Percentiles rank a stretch among this genome's conserved stretches.
Conservation (phyloP, 768 basidiomycete species). For the Leccinum subtestaceum region DNA sequence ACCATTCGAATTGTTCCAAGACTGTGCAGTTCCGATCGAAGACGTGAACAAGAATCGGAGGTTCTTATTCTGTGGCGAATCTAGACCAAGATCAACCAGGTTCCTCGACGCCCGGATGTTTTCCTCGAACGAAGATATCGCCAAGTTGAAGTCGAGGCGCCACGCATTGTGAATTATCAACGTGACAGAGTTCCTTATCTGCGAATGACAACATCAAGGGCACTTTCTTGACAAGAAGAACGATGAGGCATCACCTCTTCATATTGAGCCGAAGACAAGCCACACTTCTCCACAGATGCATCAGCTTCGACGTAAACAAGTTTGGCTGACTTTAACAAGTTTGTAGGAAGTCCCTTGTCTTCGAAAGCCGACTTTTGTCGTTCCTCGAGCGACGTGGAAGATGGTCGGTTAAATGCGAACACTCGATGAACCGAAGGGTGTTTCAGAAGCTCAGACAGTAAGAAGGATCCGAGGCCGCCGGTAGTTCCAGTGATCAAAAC, state of each 20-base stretch:
- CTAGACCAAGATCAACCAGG: slow-evolving; percentile 31
- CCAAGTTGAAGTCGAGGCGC: slow-evolving; percentile 42
- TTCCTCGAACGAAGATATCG: slow-evolving; percentile 42
- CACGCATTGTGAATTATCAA: slow-evolving; percentile 44
- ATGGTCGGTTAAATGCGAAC: slow-evolving; percentile 35
- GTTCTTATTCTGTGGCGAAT: slow-evolving; percentile 23
- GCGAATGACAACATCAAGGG: not conserved
- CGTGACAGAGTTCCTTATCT: slow-evolving; percentile 36
- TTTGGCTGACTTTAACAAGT: slow-evolving; percentile 29
- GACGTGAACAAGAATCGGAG: slow-evolving; percentile 41
- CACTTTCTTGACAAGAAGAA: not conserved
- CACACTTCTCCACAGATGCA: slow-evolving; percentile 26
- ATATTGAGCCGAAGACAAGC: slow-evolving; percentile 24
- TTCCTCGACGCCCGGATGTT: slow-evolving; percentile 40
- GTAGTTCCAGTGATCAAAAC: slow-evolving; percentile 42
- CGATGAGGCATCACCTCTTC: slow-evolving; percentile 10
- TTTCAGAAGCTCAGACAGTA: slow-evolving; percentile 31
- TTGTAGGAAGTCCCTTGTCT: slow-evolving; percentile 30
- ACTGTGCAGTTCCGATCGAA: slow-evolving; percentile 36
- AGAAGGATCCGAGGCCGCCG: slow-evolving; percentile 38
- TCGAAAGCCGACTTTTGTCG: slow-evolving; percentile 30
- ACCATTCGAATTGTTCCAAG: slow-evolving; percentile 28
- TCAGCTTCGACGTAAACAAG: slow-evolving; percentile 37
- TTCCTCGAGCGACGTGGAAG: slow-evolving; percentile 15
- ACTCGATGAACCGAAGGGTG: slow-evolving; percentile 24